Evolutionary conservation across 2,329 filamentous ascomycete genomes (phyloP).

Genomic region (Scleromitrula shiraiana): DNA sequence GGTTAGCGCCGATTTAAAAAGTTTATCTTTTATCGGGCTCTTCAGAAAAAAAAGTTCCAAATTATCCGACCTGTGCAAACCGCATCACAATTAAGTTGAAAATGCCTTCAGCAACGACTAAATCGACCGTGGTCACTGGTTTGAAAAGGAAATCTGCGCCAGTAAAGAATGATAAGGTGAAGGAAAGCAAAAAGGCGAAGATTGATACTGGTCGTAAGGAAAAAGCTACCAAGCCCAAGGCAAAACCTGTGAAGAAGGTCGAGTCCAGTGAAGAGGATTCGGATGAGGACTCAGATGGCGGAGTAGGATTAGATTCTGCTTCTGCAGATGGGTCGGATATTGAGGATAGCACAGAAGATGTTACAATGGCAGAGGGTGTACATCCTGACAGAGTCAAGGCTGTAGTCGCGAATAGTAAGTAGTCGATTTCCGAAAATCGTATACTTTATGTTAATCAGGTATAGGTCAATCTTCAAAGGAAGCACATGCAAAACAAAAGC

Average conservation of each 20-base stretch:
- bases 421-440: constrained; percentile 1
- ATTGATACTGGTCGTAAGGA: constrained; percentile 22
- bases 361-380: constrained; percentile 25
- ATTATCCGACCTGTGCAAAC: neutral
- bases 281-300: constrained; percentile 21
- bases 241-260: constrained; percentile 24
- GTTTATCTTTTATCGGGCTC: constrained; percentile 10
- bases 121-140: constrained; percentile 39
- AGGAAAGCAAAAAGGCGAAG: constrained; percentile 45
- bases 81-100: constrained; percentile 10
- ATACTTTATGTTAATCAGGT: constrained; percentile 29
- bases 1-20: constrained; percentile 18
- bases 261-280: constrained; percentile 31
- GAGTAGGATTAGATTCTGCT: constrained; percentile 26
- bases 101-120: constrained; percentile 31
- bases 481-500: constrained; percentile 88
- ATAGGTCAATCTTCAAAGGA: constrained; percentile 65
- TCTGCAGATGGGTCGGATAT: constrained; percentile 29
- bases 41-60: constrained; percentile 15
- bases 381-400: constrained; percentile 30
- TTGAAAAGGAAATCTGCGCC: constrained; percentile 50
- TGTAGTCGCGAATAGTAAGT: constrained; percentile 24
- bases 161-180: constrained; percentile 37
- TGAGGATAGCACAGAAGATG: constrained; percentile 33
- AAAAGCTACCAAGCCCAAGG: constrained; percentile 10